Evolutionary conservation across 345 rosid genomes (phyloP), one percentile per base, ranked within the genome.

Genomic region (Acer negundo): DNA sequence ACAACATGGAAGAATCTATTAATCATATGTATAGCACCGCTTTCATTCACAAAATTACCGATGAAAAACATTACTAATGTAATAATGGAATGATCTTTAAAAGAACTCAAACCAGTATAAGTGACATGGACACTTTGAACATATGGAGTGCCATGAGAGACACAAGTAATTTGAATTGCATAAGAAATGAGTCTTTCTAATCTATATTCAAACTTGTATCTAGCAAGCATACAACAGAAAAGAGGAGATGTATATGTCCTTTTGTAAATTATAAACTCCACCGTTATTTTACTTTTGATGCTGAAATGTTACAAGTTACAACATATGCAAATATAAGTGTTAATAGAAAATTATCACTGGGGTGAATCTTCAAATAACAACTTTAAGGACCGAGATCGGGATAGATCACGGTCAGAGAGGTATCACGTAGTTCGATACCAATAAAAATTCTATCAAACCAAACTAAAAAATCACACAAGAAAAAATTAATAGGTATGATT

Each of bases 1-100:
- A 68, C 31, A 58, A 24, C 62, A 40, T 68, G 38, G 74, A 46
- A 75, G 58, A 61, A 70, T 69, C 35, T 70, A 31, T 19, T 72
- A 49, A 13, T 59, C 9, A 26, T 6, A 56, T 20, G 26, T 13
- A 72, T 59, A 72, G 71, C 56, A 38, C 23, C 4, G 24, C 49
- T 4, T 62, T 24, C 58, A 63, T 63, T 64, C 62, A 26, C 19
- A 47, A 47, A 63, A 17, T 63, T 63, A 10, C 6, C n/a, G 23
- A 47, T 5, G 28, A 28, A 61, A 12, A 63, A 58, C n/a, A 56
- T 55, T 26, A 8, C 19, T 1, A n/a, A 6, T 11, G 64, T 26
- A 28, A 74, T 59, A n/a, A 11, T 44, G 44, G 44, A 70, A 64
- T 55, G 15, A 71, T 13, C 23, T 55, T 22, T 56, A n/a, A 69